These are phyloP conservation scores for Globisporangium middletonii DNA, from an alignment of 352 stramenopile species.

Conservation along the genomic window DNA sequence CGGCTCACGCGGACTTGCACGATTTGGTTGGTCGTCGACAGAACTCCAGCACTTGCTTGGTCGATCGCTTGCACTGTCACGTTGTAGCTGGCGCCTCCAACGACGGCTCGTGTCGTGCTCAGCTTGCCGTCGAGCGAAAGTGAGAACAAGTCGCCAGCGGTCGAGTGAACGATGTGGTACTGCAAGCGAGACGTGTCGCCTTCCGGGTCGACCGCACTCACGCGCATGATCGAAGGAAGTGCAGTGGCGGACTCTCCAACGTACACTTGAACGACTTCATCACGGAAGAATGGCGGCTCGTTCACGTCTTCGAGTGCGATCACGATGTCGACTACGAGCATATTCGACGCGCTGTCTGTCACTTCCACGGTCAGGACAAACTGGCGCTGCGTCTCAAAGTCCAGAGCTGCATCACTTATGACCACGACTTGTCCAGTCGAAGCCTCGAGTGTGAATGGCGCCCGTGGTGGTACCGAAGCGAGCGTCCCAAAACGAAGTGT, in stretches of 20 bases:
- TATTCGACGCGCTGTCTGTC: constrained; percentile 5
- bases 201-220: constrained; percentile 9
- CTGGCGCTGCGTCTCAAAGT: constrained; percentile 3
- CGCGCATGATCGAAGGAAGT: background rate
- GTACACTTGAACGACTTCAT: constrained; percentile 8
- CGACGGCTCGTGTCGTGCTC: background rate
- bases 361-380: constrained; percentile 2
- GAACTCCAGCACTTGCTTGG: background rate
- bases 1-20: constrained; percentile 5
- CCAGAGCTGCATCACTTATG: background rate
- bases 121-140: constrained; percentile 1
- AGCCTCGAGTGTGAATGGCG: background rate
- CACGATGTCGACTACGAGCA: constrained; percentile 6
- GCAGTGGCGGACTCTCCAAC: constrained; percentile 4
- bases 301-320: constrained; percentile 26
- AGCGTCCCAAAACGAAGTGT: background rate
- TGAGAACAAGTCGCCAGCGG: background rate
- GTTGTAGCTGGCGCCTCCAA: background rate
- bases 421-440: constrained; percentile 5
- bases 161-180: constrained; percentile 5
- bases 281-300: constrained; percentile 23
- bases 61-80: constrained; percentile 8
- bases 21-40: constrained; percentile 6
- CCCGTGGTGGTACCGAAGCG: constrained; percentile 1
- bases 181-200: background rate